Percentiles rank a stretch among this genome's conserved stretches.
Evolutionary conservation across 768 basidiomycete genomes (phyloP).

Genomic region (Fistulinella prunicolor): DNA sequence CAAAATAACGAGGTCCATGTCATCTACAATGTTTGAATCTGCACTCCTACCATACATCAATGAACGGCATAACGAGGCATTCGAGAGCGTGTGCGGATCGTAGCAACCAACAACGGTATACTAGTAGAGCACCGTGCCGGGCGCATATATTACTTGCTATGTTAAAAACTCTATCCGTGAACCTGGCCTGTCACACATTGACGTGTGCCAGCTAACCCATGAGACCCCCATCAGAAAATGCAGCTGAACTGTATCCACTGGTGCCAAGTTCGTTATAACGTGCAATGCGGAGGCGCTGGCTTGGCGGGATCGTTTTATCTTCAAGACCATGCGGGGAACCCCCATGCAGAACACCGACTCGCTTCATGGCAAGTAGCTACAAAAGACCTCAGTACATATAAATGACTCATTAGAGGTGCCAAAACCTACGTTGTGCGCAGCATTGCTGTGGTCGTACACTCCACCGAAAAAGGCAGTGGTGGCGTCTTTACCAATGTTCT

Average conservation of each 20-base stretch:
- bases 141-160: constrained; percentile 4
- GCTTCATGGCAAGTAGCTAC: constrained; percentile 45
- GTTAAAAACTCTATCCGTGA: constrained; percentile 8
- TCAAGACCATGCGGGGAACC: constrained; percentile 53
- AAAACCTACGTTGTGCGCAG: constrained; percentile 69
- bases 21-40: too few relatives aligned
- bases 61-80: constrained; percentile 11
- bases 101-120: constrained; percentile 1
- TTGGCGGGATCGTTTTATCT: constrained; percentile 67
- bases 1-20: too few relatives aligned
- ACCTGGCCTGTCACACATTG: too few relatives aligned
- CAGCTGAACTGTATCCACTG: constrained; percentile 53
- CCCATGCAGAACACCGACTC: constrained; percentile 52
- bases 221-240: constrained; percentile 55
- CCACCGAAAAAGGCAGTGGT: constrained; percentile 91
- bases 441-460: constrained; percentile 79
- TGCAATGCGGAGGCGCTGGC: constrained; percentile 68
- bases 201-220: too few relatives aligned
- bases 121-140: not conserved
- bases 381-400: constrained; percentile 2
- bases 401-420: not conserved
- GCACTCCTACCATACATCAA: not conserved
- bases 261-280: constrained; percentile 53
- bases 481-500: constrained; percentile 85
- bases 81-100: constrained; percentile 12